These are phyloP conservation scores for Dothideomycetidae sp. DNA, from an alignment of 2,329 filamentous ascomycete species.

Conservation along the genomic window DNA sequence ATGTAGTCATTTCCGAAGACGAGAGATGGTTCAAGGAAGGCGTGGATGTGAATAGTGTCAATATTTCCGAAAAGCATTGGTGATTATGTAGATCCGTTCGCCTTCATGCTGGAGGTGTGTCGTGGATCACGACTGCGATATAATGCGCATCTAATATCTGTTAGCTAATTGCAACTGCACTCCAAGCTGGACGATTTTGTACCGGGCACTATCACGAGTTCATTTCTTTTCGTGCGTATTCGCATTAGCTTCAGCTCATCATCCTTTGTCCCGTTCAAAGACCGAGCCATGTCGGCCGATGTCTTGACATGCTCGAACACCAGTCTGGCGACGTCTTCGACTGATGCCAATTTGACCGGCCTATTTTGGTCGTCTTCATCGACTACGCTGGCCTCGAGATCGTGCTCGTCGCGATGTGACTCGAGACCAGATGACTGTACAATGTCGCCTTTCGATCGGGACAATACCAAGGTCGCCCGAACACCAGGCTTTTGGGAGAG, in stretches of 20 bases:
- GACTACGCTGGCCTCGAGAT: slow-evolving; percentile 16
- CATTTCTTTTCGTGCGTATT: slow-evolving; percentile 70
- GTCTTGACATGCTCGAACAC: slow-evolving; percentile 62
- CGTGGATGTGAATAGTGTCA: slow-evolving; percentile 52
- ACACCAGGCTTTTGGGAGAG: slow-evolving; percentile 67
- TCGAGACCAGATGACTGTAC: slow-evolving; percentile 60
- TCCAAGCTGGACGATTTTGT: slow-evolving; percentile 11
- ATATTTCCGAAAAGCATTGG: slow-evolving; percentile 57
- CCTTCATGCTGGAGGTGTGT: slow-evolving; percentile 55
- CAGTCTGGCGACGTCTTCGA: slow-evolving; percentile 60
- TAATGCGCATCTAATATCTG: slow-evolving; percentile 49
- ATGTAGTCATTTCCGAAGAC: slow-evolving; percentile 46
- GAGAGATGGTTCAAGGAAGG: slow-evolving; percentile 58
- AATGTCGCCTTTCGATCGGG: slow-evolving; percentile 56
- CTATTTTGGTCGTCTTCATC: slow-evolving; percentile 17
- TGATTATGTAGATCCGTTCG: background rate
- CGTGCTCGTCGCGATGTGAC: slow-evolving; percentile 41
- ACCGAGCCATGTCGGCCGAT: slow-evolving; percentile 55
- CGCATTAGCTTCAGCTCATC: slow-evolving; percentile 66
- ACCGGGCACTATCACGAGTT: slow-evolving; percentile 66
- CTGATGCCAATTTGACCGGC: slow-evolving; percentile 37
- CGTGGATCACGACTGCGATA: slow-evolving; percentile 64
- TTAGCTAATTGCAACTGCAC: background rate
- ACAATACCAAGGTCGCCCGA: slow-evolving; percentile 61
- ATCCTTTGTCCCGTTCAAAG: slow-evolving; percentile 56